Conservation (phyloP, 108 stramenopile species). For the Cyclotella choctawhatcheeana region DNA sequence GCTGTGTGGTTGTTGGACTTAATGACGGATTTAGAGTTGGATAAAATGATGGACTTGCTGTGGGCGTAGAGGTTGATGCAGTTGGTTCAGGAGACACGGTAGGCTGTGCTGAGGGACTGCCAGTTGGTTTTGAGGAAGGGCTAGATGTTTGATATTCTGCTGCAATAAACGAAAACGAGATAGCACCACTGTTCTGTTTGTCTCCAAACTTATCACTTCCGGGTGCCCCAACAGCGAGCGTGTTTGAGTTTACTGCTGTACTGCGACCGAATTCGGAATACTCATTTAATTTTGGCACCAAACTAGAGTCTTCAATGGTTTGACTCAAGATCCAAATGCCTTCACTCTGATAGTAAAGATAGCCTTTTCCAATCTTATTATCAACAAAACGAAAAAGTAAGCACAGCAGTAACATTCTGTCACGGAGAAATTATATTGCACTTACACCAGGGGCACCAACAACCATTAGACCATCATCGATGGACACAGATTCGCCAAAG, state of each 20-base stretch:
- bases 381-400: background rate
- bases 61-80: background rate
- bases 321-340: slow-evolving; percentile 9
- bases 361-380: background rate
- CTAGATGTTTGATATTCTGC: background rate
- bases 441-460: slow-evolving; percentile 1
- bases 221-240: slow-evolving; percentile 6
- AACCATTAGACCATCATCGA: background rate
- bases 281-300: background rate
- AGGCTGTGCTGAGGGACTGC: background rate
- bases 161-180: slow-evolving; percentile 7
- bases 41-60: too few species aligned
- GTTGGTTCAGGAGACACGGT: background rate
- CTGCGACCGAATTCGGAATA: background rate
- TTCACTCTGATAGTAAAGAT: background rate
- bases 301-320: background rate
- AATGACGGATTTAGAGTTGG: background rate
- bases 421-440: too few species aligned
- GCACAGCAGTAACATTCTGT: too few species aligned
- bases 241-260: slow-evolving; percentile 4
- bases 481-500: slow-evolving; percentile 22
- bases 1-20: background rate
- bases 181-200: slow-evolving; percentile 14
- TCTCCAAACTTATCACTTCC: slow-evolving; percentile 5
- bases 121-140: background rate